Base-by-base conservation (phyloP, 192 early-diverging fungal species). In the Entomortierella beljakovae region DNA sequence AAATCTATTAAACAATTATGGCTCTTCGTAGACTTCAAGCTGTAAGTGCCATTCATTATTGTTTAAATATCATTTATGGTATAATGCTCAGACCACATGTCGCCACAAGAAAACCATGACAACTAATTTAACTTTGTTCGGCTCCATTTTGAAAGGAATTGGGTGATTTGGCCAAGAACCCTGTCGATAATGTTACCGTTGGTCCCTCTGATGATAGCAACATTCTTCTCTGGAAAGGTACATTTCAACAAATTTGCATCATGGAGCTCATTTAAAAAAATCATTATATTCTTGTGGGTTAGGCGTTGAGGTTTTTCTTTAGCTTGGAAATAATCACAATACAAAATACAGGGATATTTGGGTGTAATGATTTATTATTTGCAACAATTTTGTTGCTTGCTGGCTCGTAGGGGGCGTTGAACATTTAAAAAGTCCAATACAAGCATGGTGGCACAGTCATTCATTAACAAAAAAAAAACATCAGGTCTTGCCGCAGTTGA, bases 191-290 rank as follows among this genome's bases (percentile, higher is more conserved):
- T 33, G 83, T 91, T 25, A 83, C 68, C 35, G 87, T 86, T 1
- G 83, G 70, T 1, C 88, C 89, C 22, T 58, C 85, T 23, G 70
- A 82, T 28, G 92, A 92, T 20, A 84, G 84, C 51, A 85, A 92
- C 64, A 22, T 93, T 48, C 86, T 92, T 37, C 80, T 86, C 61
- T 94, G 93, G 93, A 65, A 83, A 82, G 91, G 88, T 85, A n/a
- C n/a, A n/a, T n/a, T n/a, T n/a, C n/a, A n/a, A n/a, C n/a, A 85
- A 57, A 28, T 26, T 16, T 29, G n/a, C 49, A 23, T 50, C 49
- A 50, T 50, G 46, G 9, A 46, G 33, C 8, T 43, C 16, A 4
- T 6, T n/a, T 2, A 0, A 23, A 23, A 15, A 28, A 53, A 26
- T 3, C 25, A n/a, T 42, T 34, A 28, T 0, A 20, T 10, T 25